Evolutionary conservation across 2,329 filamentous ascomycete species (phyloP).

Genomic region (Paramyrothecium sp.): DNA sequence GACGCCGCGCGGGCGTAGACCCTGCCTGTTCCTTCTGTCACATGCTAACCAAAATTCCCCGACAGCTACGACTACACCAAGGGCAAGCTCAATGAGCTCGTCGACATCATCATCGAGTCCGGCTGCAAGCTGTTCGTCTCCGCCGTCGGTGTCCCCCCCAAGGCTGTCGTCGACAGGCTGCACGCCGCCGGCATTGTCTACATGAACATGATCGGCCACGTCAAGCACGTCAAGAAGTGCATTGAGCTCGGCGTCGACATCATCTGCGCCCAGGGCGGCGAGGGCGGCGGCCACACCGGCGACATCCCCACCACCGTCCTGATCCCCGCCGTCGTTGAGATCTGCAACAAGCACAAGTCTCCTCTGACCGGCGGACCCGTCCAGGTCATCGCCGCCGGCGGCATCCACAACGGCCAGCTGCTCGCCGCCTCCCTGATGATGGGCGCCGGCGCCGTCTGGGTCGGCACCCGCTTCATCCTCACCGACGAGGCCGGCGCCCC

Average conservation of each 20-base stretch:
- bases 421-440: constrained; percentile 90
- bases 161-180: constrained; percentile 82
- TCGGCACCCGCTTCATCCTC: constrained; percentile 94
- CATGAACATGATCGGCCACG: constrained; percentile 99
- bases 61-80: constrained; percentile 98
- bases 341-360: constrained; percentile 77
- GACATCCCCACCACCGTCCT: constrained; percentile 89
- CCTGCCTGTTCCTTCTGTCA: constrained; percentile 11
- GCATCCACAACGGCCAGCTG: constrained; percentile 89
- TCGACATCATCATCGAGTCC: constrained; percentile 90
- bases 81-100: constrained; percentile 88
- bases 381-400: constrained; percentile 89
- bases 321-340: constrained; percentile 86
- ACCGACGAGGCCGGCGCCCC: constrained; percentile 93
- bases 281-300: constrained; percentile 95
- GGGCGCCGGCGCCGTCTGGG: constrained; percentile 90
- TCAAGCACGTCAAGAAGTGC: constrained; percentile 98
- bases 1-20: background rate
- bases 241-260: constrained; percentile 89
- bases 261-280: constrained; percentile 97
- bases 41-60: constrained; percentile 13
- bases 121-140: constrained; percentile 94
- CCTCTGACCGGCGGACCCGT: constrained; percentile 85
- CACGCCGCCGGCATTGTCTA: constrained; percentile 86
- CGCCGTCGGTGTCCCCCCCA: constrained; percentile 90